phyloP scores from a whole-genome alignment of 2,329 filamentous ascomycete genomes.

The Ceratocystis harringtonii region DNA sequence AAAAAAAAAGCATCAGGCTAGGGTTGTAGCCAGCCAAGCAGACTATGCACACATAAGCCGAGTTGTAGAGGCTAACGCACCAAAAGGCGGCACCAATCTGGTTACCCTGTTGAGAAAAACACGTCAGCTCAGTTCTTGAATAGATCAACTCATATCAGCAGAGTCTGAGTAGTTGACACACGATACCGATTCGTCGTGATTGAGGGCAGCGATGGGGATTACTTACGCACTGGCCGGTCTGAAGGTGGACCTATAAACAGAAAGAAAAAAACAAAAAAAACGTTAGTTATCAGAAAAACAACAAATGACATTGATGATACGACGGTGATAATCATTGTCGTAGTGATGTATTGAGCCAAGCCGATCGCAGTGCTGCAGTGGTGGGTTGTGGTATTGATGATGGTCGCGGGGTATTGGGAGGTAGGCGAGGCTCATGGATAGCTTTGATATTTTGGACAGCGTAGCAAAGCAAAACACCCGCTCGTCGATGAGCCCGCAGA shows the following conservation, averaged over 20 bases:
- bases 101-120: conserved; percentile 59
- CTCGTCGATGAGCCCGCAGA: not conserved
- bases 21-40: not conserved
- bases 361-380: conserved; percentile 20
- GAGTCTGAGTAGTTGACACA: conserved; percentile 16
- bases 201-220: conserved; percentile 5
- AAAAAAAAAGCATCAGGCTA: not conserved
- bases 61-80: conserved; percentile 33
- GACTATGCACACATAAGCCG: conserved; percentile 2
- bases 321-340: not conserved
- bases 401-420: conserved; percentile 21
- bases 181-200: not conserved
- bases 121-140: conserved; percentile 25
- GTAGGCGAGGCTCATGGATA: conserved; percentile 8
- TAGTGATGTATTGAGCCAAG: conserved; percentile 5
- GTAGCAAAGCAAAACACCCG: not conserved
- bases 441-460: not conserved
- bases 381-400: conserved; percentile 22
- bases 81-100: conserved; percentile 99
- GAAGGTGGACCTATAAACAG: conserved; percentile 84
- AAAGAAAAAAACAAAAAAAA: conserved; percentile 19
- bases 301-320: not conserved
- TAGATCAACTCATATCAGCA: not conserved
- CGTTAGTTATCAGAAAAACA: conserved; percentile 11
- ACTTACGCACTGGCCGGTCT: conserved; percentile 97